Evolutionary conservation across 176 grass and related monocot genomes (phyloP).

Genomic region (Areca catechu): DNA sequence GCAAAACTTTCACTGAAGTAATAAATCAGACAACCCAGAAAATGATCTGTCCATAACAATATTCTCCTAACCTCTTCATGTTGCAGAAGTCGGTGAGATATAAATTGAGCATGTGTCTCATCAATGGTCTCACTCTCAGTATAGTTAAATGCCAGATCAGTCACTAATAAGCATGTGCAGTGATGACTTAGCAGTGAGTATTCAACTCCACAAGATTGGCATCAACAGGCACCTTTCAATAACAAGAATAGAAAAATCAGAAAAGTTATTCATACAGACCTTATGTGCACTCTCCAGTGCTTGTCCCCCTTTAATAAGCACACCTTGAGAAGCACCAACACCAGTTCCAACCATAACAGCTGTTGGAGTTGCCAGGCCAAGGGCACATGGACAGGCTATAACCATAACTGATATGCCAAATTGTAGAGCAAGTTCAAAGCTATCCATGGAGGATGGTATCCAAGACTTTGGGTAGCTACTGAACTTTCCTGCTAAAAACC

Average conservation of each 20-base stretch:
- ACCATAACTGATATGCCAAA: slow-evolving; percentile 99
- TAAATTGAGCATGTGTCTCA: too few relatives aligned
- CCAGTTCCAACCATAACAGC: slow-evolving; percentile 98
- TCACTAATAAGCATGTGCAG: too few relatives aligned
- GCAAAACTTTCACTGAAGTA: too few relatives aligned
- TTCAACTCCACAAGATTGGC: too few relatives aligned
- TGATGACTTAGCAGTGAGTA: too few relatives aligned
- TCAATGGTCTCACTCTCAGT: too few relatives aligned
- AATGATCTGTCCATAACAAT: too few relatives aligned
- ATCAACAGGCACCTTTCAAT: not conserved
- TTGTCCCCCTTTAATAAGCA: slow-evolving; percentile 92
- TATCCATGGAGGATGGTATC: slow-evolving; percentile 91
- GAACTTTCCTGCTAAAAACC: slow-evolving; percentile 75
- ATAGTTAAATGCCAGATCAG: too few relatives aligned
- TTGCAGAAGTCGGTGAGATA: too few relatives aligned
- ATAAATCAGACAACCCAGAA: too few relatives aligned
- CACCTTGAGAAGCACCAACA: slow-evolving; percentile 84
- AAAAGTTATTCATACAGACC: slow-evolving; percentile 21
- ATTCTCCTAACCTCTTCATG: too few relatives aligned
- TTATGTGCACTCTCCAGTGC: slow-evolving; percentile 90
- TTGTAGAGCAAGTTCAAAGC: slow-evolving; percentile 89
- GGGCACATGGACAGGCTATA: slow-evolving; percentile 87
- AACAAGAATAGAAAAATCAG: not conserved
- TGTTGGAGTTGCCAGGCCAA: slow-evolving; percentile 90
- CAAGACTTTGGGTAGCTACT: slow-evolving; percentile 61